These are phyloP conservation scores for Sorghum bicolor DNA, from an alignment of 176 grass and related monocot species.

Conservation along the genomic window Sorghum_bicolor_NCBIv3 NC_012871.2:73316501-73317000, in stretches of 20 bases:
- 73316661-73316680: constrained; percentile 57
- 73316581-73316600: constrained; percentile 82
- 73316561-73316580: constrained; percentile 62
- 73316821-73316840: background rate
- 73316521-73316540: constrained; percentile 68
- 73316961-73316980: background rate
- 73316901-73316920: constrained; percentile 6
- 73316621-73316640: constrained; percentile 68
- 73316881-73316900: background rate
- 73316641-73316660: background rate
- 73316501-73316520: constrained; percentile 60
- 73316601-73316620: constrained; percentile 54
- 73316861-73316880: constrained; percentile 1
- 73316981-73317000: background rate
- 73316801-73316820: background rate
- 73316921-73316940: constrained; percentile 35
- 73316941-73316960: constrained; percentile 17
- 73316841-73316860: background rate
- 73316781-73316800: background rate
- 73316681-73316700: constrained; percentile 67
- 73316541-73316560: constrained; percentile 82
- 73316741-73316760: constrained; percentile 91
- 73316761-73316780: constrained; percentile 63
- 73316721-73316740: constrained; percentile 60
- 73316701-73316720: constrained; percentile 6